A percentile compares a stretch with the other conserved stretches of the same genome.
These are phyloP conservation scores for Cutaneotrichosporon mucoides DNA, from an alignment of 1,284 basidiomycete species.

Conservation along the genomic window DNA sequence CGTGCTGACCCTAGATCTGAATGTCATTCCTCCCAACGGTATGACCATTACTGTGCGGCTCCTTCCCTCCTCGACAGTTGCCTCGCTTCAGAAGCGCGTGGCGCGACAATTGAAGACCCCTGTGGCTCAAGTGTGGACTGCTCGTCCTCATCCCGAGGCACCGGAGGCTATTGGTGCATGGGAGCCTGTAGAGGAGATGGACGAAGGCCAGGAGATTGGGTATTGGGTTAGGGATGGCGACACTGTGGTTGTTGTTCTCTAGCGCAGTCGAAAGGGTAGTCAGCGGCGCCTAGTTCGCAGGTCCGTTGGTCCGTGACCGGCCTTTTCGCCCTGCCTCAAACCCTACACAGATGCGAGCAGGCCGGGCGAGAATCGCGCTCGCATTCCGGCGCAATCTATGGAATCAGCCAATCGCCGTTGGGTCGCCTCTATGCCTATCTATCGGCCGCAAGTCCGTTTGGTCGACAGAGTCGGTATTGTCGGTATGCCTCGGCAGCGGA, in stretches of 20 bases:
- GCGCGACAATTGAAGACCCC: constrained; percentile 6
- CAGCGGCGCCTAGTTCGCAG: not conserved
- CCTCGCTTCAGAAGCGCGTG: constrained; percentile 10
- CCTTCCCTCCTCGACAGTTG: constrained; percentile 6
- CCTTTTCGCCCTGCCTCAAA: no score
- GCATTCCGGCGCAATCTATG: no score
- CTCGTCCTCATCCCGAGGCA: constrained; percentile 4
- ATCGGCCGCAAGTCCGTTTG: no score
- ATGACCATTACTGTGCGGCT: constrained; percentile 14
- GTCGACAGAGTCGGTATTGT: not conserved
- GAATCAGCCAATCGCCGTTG: no score
- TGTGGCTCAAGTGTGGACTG: constrained; percentile 4
- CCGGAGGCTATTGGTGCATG: constrained; percentile 6
- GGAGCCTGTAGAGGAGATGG: constrained; percentile 23
- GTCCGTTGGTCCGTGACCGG: not conserved
- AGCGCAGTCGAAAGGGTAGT: not conserved
- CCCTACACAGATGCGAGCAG: no score
- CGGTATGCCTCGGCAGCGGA: not conserved
- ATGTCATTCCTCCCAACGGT: constrained; percentile 17
- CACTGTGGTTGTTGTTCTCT: not conserved
- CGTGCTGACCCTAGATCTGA: constrained; percentile 8
- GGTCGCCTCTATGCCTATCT: no score
- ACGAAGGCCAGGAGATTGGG: constrained; percentile 20
- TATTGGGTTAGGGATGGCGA: constrained; percentile 23
- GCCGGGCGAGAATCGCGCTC: no score